A percentile compares a stretch with the other conserved stretches of the same genome.
These are phyloP conservation scores for Melanogaster broomeanus DNA, from an alignment of 768 basidiomycete genomes.

Conservation along the genomic window DNA sequence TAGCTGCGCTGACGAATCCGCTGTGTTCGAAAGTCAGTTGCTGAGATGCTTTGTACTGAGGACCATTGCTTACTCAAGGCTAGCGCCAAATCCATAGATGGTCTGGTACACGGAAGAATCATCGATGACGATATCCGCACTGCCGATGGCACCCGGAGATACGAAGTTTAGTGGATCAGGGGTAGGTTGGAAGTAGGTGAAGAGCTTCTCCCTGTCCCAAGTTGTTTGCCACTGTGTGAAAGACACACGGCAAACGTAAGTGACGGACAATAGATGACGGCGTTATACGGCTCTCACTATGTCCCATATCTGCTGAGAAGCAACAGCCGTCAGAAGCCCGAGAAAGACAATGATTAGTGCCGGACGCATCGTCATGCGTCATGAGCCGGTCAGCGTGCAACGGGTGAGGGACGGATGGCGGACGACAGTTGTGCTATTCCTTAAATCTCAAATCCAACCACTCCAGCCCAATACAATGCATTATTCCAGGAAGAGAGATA, in stretches of 20 bases:
- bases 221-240: slow-evolving; percentile 56
- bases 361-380: slow-evolving; percentile 15
- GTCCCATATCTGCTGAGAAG: slow-evolving; percentile 56
- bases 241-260: background rate
- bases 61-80: slow-evolving; percentile 51
- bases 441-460: slow-evolving; percentile 16
- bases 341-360: slow-evolving; percentile 14
- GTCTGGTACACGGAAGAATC: slow-evolving; percentile 58
- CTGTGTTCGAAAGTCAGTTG: slow-evolving; percentile 34
- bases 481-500: background rate
- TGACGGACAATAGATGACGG: background rate
- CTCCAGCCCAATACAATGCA: slow-evolving; percentile 2
- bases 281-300: slow-evolving; percentile 37
- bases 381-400: background rate
- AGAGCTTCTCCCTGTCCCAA: slow-evolving; percentile 31
- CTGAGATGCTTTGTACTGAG: background rate
- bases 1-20: slow-evolving; percentile 68
- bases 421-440: background rate
- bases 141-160: slow-evolving; percentile 52
- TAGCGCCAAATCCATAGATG: slow-evolving; percentile 68
- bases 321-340: slow-evolving; percentile 21
- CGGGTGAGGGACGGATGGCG: slow-evolving; percentile 4
- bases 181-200: slow-evolving; percentile 32
- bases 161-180: slow-evolving; percentile 34
- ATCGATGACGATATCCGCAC: slow-evolving; percentile 63